Conservation (phyloP, 331 rosid species). For the Stylosanthes scabra region DNA sequence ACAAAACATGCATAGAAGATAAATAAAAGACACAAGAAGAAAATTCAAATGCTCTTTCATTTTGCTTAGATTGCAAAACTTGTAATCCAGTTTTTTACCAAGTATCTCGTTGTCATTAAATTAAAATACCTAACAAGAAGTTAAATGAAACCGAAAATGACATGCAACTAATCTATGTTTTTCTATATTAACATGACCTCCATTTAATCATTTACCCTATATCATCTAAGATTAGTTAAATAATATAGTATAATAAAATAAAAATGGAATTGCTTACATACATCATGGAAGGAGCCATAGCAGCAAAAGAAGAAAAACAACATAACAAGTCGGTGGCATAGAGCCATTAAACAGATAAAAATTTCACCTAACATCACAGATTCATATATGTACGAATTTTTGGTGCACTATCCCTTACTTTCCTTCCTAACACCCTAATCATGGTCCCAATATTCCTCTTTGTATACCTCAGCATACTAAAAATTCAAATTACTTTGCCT, state of each 20-base stretch:
- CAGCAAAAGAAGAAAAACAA: conserved; percentile 42
- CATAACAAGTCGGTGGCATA: conserved; percentile 20
- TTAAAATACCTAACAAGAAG: neutral
- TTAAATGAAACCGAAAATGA: conserved; percentile 36
- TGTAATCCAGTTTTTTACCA: neutral
- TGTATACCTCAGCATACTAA: conserved; percentile 21
- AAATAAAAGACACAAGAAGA: neutral
- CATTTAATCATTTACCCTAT: conserved; percentile 5
- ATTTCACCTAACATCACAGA: conserved; percentile 59
- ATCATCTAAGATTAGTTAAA: neutral
- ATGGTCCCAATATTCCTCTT: neutral
- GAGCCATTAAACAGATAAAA: conserved; percentile 41
- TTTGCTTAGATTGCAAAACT: conserved; percentile 30
- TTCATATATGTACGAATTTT: conserved; percentile 20
- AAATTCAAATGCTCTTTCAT: conserved; percentile 15
- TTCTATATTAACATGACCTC: neutral
- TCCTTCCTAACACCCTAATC: conserved; percentile 56
- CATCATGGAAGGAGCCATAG: conserved; percentile 17
- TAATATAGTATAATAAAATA: neutral
- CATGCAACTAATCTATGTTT: conserved; percentile 30
- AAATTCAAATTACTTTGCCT: neutral
- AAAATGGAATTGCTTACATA: conserved; percentile 16
- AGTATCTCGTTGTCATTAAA: conserved; percentile 9
- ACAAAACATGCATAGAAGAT: neutral
- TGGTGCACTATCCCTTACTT: conserved; percentile 37